Percentiles rank a stretch among this genome's conserved stretches.
These are phyloP conservation scores for Crassisporium funariophilum DNA, from an alignment of 768 basidiomycete species.

Conservation along the genomic window DNA sequence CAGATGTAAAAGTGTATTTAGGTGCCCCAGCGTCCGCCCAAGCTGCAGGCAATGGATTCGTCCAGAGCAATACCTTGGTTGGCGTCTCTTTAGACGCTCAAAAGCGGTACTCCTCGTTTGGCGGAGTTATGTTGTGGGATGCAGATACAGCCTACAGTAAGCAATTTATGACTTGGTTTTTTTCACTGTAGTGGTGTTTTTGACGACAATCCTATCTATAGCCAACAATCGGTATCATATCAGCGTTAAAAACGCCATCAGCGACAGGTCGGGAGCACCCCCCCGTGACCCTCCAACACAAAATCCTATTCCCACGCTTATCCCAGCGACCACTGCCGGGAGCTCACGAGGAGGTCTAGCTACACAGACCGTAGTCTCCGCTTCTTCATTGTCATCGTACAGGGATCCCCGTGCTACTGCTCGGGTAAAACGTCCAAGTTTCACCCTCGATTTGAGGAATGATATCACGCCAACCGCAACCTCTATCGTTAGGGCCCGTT, in stretches of 20 bases:
- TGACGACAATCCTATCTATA: conserved; percentile 19
- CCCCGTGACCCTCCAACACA: neutral
- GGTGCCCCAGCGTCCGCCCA: conserved; percentile 55
- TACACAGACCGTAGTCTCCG: conserved; percentile 2
- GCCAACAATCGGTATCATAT: conserved; percentile 62
- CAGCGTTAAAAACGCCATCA: conserved; percentile 60
- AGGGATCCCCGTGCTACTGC: conserved; percentile 35
- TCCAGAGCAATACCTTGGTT: conserved; percentile 44
- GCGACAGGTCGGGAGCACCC: conserved; percentile 54
- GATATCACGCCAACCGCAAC: conserved; percentile 7
- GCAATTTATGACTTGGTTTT: conserved; percentile 17
- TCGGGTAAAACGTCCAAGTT: conserved; percentile 34
- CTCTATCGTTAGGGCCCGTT: conserved; percentile 15
- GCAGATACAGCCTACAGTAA: conserved; percentile 42
- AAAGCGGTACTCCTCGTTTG: conserved; percentile 58
- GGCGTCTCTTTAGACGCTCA: conserved; percentile 46
- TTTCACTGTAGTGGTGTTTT: neutral
- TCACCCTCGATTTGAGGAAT: conserved; percentile 16
- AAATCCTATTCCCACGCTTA: conserved; percentile 6
- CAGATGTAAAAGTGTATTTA: conserved; percentile 59
- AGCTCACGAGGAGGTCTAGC: too few relatives aligned
- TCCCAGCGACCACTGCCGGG: conserved; percentile 4
- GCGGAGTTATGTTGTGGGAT: conserved; percentile 56
- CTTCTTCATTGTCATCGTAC: conserved; percentile 6
- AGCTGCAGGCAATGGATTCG: conserved; percentile 58